A percentile compares a stretch with the other conserved stretches of the same genome.
phyloP scores from a whole-genome alignment of 2,329 filamentous ascomycete genomes.

The Aspergillus sp. region DNA sequence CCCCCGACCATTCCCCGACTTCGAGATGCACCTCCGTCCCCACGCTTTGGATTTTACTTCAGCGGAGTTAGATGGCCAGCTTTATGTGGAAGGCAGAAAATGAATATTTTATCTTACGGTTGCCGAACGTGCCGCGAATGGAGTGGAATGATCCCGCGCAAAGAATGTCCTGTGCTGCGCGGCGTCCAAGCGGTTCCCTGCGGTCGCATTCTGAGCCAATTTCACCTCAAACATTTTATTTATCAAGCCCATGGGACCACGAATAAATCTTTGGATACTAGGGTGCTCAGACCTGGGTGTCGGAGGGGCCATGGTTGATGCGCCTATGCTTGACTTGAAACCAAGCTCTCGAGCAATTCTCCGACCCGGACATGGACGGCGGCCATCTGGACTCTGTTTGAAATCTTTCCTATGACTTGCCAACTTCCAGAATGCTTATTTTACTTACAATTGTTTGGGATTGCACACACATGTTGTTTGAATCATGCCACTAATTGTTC shows the following conservation, averaged over 20 bases:
- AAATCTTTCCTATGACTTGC: not conserved
- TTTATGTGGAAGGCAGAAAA: not conserved
- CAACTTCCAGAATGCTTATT: not conserved
- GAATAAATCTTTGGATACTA: not conserved
- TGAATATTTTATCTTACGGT: not conserved
- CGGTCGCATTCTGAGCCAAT: slow-evolving; percentile 17
- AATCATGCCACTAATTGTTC: slow-evolving; percentile 14
- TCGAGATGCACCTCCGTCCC: slow-evolving; percentile 10
- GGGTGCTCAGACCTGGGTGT: not conserved
- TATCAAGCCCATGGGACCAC: not conserved
- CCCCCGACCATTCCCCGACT: slow-evolving; percentile 14
- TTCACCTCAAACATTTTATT: not conserved
- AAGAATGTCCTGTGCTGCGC: slow-evolving; percentile 9
- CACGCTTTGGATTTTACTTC: not conserved
- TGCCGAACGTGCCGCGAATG: slow-evolving; percentile 5
- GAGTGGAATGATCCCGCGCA: slow-evolving; percentile 7
- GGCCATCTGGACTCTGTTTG: not conserved
- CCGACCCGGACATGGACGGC: not conserved
- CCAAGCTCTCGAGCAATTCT: slow-evolving; percentile 4
- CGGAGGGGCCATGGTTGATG: not conserved
- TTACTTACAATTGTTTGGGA: not conserved
- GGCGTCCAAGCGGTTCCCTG: slow-evolving; percentile 4
- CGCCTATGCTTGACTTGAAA: slow-evolving; percentile 1
- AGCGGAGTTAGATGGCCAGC: not conserved
- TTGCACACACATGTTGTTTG: not conserved